Evolutionary conservation across 306 rosid genomes (phyloP).

Genomic region (Pterocarpus macrocarpus): DNA sequence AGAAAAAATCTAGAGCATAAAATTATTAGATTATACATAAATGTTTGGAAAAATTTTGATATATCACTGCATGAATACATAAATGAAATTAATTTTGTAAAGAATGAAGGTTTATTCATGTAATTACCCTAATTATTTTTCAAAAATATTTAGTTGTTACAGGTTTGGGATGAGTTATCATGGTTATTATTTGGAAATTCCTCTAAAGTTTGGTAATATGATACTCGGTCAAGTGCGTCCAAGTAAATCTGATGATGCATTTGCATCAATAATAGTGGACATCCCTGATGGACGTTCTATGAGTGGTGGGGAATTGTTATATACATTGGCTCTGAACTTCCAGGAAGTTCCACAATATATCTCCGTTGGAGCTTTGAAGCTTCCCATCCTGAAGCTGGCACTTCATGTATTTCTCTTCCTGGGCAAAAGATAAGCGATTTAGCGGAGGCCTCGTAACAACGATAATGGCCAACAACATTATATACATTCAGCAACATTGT

Average conservation of each 20-base stretch:
- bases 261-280: conserved; percentile 33
- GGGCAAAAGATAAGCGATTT: no score
- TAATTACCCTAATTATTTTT: neutral
- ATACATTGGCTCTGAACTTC: conserved; percentile 24
- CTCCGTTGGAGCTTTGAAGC: conserved; percentile 28
- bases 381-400: conserved; percentile 27
- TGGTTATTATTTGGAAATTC: conserved; percentile 17
- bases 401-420: neutral
- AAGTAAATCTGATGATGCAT: no score
- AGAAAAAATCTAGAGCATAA: no score
- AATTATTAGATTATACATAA: neutral
- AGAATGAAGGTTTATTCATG: neutral
- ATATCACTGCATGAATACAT: neutral
- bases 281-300: neutral
- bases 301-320: conserved; percentile 37
- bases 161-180: conserved; percentile 29
- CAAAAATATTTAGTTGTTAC: neutral
- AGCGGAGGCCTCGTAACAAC: conserved; percentile 27
- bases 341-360: neutral
- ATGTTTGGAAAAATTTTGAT: no score
- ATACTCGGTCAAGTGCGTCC: neutral
- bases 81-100: no score
- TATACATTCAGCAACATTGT: conserved; percentile 22
- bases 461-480: conserved; percentile 19
- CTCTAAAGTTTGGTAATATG: conserved; percentile 32